Percentiles rank a stretch among this genome's conserved stretches.
Conservation (phyloP, 2,329 filamentous ascomycete genomes). For the Stagonosporopsis chrysanthemi region DNA sequence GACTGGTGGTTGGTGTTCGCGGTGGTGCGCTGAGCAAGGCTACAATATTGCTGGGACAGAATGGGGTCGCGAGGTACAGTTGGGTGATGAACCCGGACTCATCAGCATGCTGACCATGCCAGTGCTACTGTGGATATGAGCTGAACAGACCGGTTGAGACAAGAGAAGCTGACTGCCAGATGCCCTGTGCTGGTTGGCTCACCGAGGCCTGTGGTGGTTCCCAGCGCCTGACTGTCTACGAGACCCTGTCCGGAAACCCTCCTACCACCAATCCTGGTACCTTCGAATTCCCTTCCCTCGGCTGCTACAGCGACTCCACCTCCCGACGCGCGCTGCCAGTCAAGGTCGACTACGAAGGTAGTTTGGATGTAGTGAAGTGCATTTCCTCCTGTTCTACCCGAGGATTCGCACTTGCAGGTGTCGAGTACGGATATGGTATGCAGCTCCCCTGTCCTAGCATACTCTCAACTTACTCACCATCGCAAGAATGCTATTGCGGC, state of each 20-base stretch:
- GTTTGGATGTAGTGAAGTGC: neutral
- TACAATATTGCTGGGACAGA: conserved; percentile 2
- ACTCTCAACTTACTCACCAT: neutral
- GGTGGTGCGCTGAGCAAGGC: neutral
- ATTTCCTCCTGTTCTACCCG: neutral
- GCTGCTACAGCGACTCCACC: neutral
- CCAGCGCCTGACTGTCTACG: conserved; percentile 1
- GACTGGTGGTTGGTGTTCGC: neutral
- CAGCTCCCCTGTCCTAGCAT: neutral
- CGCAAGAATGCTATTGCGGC: neutral
- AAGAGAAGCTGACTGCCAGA: neutral
- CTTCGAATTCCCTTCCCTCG: neutral
- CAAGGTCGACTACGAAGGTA: neutral
- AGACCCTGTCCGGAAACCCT: neutral
- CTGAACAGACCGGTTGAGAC: neutral
- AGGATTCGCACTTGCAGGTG: neutral
- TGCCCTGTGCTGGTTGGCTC: neutral
- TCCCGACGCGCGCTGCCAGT: neutral
- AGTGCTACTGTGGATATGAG: conserved; percentile 8
- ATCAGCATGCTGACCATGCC: neutral
- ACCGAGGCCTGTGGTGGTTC: conserved; percentile 2
- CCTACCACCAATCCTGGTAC: neutral
- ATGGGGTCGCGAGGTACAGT: conserved; percentile 2
- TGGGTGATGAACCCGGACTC: too few relatives aligned
- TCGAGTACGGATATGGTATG: neutral